These are phyloP conservation scores for Saccharomyces paradoxus DNA, from an alignment of 805 yeast species.

Conservation along the genomic window DNA sequence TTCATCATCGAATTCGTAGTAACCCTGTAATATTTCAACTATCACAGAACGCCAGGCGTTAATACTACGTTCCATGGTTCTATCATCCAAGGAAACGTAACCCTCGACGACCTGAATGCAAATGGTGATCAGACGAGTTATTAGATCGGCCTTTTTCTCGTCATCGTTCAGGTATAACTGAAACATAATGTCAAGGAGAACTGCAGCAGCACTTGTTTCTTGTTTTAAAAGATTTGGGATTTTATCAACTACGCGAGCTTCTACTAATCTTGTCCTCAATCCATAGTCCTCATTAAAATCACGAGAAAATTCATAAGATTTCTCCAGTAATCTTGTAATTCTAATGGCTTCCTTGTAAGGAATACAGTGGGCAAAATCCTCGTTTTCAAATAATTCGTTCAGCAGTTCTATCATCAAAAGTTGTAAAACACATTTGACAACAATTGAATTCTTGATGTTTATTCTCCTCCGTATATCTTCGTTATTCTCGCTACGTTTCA, in stretches of 20 bases:
- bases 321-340: constrained; percentile 51
- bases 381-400: constrained; percentile 71
- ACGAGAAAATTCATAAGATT: constrained; percentile 75
- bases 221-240: constrained; percentile 87
- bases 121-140: constrained; percentile 46
- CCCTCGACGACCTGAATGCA: constrained; percentile 65
- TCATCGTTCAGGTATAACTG: constrained; percentile 49
- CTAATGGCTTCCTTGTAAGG: constrained; percentile 58
- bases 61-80: constrained; percentile 68
- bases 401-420: constrained; percentile 79
- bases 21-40: constrained; percentile 77
- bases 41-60: constrained; percentile 89
- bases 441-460: constrained; percentile 63
- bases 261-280: constrained; percentile 79
- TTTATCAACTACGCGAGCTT: constrained; percentile 85
- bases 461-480: constrained; percentile 38
- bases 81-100: constrained; percentile 64
- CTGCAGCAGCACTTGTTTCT: constrained; percentile 85
- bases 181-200: constrained; percentile 72
- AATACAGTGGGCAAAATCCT: constrained; percentile 53
- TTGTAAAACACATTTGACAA: constrained; percentile 87
- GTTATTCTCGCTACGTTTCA: constrained; percentile 17
- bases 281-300: constrained; percentile 84
- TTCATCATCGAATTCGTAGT: constrained; percentile 61
- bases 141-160: constrained; percentile 42